Percentiles rank a stretch among this genome's conserved stretches.
Evolutionary conservation across 192 early-diverging fungal genomes (phyloP).

Genomic region (Pilaira anomala): DNA sequence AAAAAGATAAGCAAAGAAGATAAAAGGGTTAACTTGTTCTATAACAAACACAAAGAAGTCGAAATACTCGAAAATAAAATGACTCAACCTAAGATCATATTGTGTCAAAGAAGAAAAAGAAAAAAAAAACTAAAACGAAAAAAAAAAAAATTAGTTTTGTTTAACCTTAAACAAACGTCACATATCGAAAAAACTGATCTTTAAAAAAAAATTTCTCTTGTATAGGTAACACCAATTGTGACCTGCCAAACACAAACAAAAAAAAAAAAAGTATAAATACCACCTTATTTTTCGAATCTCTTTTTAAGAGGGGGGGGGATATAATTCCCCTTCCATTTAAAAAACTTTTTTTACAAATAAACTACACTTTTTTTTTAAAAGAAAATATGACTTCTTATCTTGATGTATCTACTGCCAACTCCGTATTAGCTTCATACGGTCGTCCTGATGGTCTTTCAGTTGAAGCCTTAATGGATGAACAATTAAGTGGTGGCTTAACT

Average conservation of each 20-base stretch:
- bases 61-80: not conserved
- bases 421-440: slow-evolving; percentile 24
- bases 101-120: slow-evolving; percentile 1
- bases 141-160: too few relatives aligned
- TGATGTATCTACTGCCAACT: slow-evolving; percentile 8
- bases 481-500: slow-evolving; percentile 83
- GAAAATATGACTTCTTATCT: slow-evolving; percentile 1
- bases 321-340: slow-evolving; percentile 1
- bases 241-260: not conserved
- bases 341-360: not conserved
- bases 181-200: too few relatives aligned
- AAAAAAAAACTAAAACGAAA: not conserved
- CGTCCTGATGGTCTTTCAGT: slow-evolving; percentile 79
- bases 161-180: too few relatives aligned
- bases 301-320: slow-evolving; percentile 12
- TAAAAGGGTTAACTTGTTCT: too few relatives aligned
- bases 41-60: too few relatives aligned
- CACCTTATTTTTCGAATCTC: not conserved
- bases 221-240: too few relatives aligned
- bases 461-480: slow-evolving; percentile 79
- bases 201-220: too few relatives aligned
- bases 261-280: slow-evolving; percentile 6
- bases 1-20: too few relatives aligned
- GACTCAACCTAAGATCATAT: slow-evolving; percentile 16
- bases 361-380: not conserved